Conservation (phyloP, 1,139 yeast species). For the Lodderomyces oxycetoniae region DNA sequence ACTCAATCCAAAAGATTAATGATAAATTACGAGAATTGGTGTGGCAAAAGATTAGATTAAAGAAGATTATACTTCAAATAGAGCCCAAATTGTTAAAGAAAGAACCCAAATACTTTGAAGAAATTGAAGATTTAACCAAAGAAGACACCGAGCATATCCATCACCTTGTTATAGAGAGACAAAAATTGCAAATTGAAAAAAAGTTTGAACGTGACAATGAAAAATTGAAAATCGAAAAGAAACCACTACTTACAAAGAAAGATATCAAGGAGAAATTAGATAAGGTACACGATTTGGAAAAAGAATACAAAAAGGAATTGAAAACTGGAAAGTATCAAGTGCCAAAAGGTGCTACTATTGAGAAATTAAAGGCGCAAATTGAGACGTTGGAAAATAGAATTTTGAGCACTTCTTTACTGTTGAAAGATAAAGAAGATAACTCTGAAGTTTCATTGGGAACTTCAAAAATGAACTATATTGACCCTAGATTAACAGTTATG, state of each 20-base stretch:
- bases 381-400: conserved; percentile 72
- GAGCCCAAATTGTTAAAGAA: conserved; percentile 54
- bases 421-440: conserved; percentile 90
- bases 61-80: conserved; percentile 62
- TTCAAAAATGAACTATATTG: conserved; percentile 90
- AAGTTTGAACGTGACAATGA: conserved; percentile 77
- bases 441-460: conserved; percentile 92
- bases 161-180: conserved; percentile 51
- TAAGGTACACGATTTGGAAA: conserved; percentile 52
- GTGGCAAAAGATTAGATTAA: conserved; percentile 78
- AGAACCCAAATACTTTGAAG: conserved; percentile 59
- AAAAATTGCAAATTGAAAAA: conserved; percentile 56
- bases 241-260: conserved; percentile 45
- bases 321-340: conserved; percentile 58
- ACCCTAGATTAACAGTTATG: conserved; percentile 87
- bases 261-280: conserved; percentile 57
- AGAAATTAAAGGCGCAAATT: conserved; percentile 69
- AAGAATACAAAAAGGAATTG: conserved; percentile 55
- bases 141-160: conserved; percentile 63
- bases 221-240: conserved; percentile 55
- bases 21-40: conserved; percentile 73
- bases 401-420: conserved; percentile 60
- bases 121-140: conserved; percentile 62
- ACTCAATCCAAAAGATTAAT: conserved; percentile 70
- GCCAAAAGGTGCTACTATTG: conserved; percentile 52